Conservation (phyloP, 2,329 filamentous ascomycete species). For the Exophiala calicioides region DNA sequence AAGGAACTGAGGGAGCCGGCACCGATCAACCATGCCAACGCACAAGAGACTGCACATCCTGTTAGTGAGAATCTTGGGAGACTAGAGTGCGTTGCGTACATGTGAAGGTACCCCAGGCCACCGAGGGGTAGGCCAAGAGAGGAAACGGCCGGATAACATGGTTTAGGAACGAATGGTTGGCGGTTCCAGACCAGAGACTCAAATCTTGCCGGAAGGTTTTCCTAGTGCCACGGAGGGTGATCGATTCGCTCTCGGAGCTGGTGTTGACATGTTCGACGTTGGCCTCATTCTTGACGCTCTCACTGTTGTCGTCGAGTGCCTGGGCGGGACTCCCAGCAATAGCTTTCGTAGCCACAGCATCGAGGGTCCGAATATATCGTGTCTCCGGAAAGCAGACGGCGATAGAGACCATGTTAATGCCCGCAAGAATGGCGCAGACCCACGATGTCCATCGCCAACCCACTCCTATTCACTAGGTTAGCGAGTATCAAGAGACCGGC, state of each 20-base stretch:
- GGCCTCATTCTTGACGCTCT: no score
- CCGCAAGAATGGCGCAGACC: conserved; percentile 37
- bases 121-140: neutral
- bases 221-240: neutral
- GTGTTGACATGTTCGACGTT: neutral
- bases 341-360: no score
- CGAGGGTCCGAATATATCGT: conserved; percentile 34
- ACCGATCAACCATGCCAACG: neutral
- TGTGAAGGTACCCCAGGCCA: neutral
- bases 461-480: conserved; percentile 5
- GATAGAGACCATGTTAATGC: conserved; percentile 34
- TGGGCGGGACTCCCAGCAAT: no score
- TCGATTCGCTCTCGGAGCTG: neutral
- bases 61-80: neutral
- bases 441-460: conserved; percentile 44
- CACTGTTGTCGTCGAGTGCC: no score
- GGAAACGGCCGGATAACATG: conserved; percentile 2
- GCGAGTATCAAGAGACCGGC: neutral
- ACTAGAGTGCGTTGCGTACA: conserved; percentile 1
- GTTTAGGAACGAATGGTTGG: conserved; percentile 2
- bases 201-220: neutral
- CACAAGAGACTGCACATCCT: neutral
- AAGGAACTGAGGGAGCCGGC: neutral
- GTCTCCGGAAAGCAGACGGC: conserved; percentile 41
- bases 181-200: conserved; percentile 1